A percentile compares a stretch with the other conserved stretches of the same genome.
Evolutionary conservation across 75 land plant species (phyloP).

Genomic region (Pinus albicaulis): DNA sequence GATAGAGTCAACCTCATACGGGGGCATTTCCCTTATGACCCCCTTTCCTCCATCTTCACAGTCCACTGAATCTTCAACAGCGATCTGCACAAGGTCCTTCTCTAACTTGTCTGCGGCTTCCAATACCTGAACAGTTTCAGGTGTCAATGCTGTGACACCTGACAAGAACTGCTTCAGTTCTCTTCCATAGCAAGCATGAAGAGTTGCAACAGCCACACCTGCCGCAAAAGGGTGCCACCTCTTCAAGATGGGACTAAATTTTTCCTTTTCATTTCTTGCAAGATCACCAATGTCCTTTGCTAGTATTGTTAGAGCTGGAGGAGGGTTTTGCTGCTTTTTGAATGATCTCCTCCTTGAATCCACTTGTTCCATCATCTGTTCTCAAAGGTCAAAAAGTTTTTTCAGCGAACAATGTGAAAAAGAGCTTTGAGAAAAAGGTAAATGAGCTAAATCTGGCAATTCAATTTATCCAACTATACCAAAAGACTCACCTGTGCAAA

Average conservation of each 20-base stretch:
- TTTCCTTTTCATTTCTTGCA: conserved; percentile 62
- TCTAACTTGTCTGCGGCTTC: conserved; percentile 83
- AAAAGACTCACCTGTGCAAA: conserved; percentile 84
- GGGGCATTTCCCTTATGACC: conserved; percentile 93
- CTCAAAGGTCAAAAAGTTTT: not conserved
- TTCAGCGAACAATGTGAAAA: not conserved
- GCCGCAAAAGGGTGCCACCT: conserved; percentile 91
- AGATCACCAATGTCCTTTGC: conserved; percentile 80
- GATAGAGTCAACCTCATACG: conserved; percentile 80
- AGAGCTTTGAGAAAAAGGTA: not conserved
- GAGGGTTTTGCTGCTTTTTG: conserved; percentile 48
- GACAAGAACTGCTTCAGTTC: conserved; percentile 85
- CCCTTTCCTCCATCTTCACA: conserved; percentile 98
- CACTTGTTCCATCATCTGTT: conserved; percentile 87
- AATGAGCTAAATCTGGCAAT: not conserved
- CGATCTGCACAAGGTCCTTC: conserved; percentile 85
- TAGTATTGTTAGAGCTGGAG: conserved; percentile 62
- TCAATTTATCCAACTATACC: not conserved
- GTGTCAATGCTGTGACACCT: conserved; percentile 60
- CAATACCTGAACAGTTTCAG: conserved; percentile 75
- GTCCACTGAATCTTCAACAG: conserved; percentile 95
- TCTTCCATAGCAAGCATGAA: conserved; percentile 90
- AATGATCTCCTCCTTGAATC: conserved; percentile 82
- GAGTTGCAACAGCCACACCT: conserved; percentile 94
- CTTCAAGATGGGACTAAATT: conserved; percentile 85